Base-by-base conservation (phyloP, 148 eudicot species). In the Heliamphora exappendiculata region DNA sequence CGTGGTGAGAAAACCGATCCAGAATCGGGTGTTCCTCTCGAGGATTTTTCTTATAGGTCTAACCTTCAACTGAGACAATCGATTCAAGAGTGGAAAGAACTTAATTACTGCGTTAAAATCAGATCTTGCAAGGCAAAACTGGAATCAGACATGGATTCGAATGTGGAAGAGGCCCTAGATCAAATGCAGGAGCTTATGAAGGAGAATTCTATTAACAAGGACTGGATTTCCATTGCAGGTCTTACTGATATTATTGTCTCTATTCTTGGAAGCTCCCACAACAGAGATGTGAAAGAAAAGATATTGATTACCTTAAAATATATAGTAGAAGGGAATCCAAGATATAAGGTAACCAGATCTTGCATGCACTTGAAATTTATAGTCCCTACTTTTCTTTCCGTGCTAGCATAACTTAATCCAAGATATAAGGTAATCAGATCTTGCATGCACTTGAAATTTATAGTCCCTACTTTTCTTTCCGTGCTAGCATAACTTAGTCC, bases 1-100 rank as follows among this genome's bases (percentile, higher is more conserved):
- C 19, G 70, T 12, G 87, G 87, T 5, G 73, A 81, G 63, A 85
- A 82, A 70, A 81, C 76, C 24, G 87, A 85, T 82, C 87, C 87
- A 1, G 76, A 76, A 60, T 79, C 87, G 0, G 85, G 83, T n/a
- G 85, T 68, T 31, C 49, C 28, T 34, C 82, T 85, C 31, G 78
- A 85, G 70, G 84, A 85, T 81, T 77, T 64, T 31, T 76, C 85
- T 16, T 79, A 62, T 55, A 74, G 85, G 76, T 64, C 87, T 13
- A 85, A 85, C 33, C 36, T 82, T 60, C 83, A 77, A 36, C 73
- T 85, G 58, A 82, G 84, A 70, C 80, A 85, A 57, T 82, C 85
- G 16, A 85, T 85, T 47, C 81, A 85, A 67, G 87, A 85, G 72
- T 85, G 87, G 87, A 79, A 71, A 78, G 87, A 85, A 59, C 82